Percentiles rank a stretch among this genome's conserved stretches.
Evolutionary conservation across 352 stramenopile species (phyloP).

Genomic region (Discostella stelligera): DNA sequence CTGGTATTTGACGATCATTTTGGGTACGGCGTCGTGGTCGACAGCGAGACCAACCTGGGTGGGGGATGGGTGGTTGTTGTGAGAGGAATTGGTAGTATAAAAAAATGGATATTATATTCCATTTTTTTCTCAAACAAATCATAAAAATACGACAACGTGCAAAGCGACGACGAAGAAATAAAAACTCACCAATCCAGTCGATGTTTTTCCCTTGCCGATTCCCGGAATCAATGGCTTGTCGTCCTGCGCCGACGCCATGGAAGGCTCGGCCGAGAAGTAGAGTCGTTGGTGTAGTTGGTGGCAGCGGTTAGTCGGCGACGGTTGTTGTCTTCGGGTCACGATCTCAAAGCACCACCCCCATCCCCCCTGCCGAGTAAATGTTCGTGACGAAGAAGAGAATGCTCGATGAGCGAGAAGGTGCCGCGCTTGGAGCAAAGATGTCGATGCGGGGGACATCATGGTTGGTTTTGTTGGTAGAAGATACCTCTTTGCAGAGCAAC

Average conservation of each 20-base stretch:
- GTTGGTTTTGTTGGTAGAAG: too few relatives aligned
- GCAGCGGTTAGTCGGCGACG: background rate
- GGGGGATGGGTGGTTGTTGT: too few relatives aligned
- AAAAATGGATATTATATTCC: too few relatives aligned
- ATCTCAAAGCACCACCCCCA: background rate
- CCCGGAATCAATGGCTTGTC: conserved; percentile 58
- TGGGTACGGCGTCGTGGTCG: conserved; percentile 75
- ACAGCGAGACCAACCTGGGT: conserved; percentile 69
- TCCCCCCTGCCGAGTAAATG: background rate
- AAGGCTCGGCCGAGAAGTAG: conserved; percentile 37
- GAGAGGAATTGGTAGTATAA: background rate
- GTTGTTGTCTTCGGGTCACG: background rate
- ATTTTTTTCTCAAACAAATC: too few relatives aligned
- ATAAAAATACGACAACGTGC: background rate
- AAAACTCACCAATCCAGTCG: conserved; percentile 76
- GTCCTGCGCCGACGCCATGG: background rate
- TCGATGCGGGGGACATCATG: background rate
- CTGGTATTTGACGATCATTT: conserved; percentile 79
- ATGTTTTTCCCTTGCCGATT: conserved; percentile 77
- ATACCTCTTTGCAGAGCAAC: too few relatives aligned
- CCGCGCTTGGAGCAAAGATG: background rate
- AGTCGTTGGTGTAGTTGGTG: background rate
- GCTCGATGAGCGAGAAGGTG: background rate
- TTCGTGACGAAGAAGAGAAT: background rate
- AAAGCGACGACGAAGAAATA: conserved; percentile 13